Evolutionary conservation across 169 alveolate genomes (phyloP).

Genomic region (Plasmodium gonderi): DNA sequence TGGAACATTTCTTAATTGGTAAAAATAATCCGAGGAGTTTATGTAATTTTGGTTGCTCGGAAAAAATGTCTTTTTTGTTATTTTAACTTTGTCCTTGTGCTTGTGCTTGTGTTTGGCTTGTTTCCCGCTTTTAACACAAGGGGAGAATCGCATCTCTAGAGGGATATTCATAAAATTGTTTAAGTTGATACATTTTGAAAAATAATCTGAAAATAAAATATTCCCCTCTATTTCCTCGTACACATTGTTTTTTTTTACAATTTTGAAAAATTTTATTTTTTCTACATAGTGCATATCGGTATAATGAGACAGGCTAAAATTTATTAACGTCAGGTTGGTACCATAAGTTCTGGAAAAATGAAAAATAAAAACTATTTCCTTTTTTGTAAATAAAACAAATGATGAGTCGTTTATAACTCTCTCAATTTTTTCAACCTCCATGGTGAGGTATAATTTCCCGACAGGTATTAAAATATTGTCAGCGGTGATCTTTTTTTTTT

Average conservation of each 20-base stretch:
- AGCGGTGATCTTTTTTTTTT: not conserved
- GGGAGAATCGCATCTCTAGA: not conserved
- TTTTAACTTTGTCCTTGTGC: not conserved
- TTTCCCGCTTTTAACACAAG: not conserved
- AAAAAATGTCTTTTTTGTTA: not conserved
- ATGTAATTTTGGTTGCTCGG: not conserved
- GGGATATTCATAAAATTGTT: conserved; percentile 1
- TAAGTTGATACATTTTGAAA: not conserved
- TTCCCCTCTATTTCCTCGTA: not conserved
- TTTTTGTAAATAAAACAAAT: conserved; percentile 34
- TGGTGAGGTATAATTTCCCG: conserved; percentile 20
- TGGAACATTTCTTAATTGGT: conserved; percentile 1
- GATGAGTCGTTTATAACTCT: not conserved
- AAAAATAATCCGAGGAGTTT: conserved; percentile 4
- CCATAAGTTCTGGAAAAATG: conserved; percentile 31
- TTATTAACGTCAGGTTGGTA: conserved; percentile 1
- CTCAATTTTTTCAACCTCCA: conserved; percentile 22
- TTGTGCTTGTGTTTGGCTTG: not conserved
- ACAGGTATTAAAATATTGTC: conserved; percentile 34
- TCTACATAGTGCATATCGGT: not conserved
- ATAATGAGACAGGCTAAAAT: not conserved
- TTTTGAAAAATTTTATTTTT: not conserved
- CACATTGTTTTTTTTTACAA: not conserved
- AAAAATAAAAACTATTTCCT: conserved; percentile 27
- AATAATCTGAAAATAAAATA: conserved; percentile 1